phyloP scores from a whole-genome alignment of 805 yeast genomes.

The Candida awuae region DNA sequence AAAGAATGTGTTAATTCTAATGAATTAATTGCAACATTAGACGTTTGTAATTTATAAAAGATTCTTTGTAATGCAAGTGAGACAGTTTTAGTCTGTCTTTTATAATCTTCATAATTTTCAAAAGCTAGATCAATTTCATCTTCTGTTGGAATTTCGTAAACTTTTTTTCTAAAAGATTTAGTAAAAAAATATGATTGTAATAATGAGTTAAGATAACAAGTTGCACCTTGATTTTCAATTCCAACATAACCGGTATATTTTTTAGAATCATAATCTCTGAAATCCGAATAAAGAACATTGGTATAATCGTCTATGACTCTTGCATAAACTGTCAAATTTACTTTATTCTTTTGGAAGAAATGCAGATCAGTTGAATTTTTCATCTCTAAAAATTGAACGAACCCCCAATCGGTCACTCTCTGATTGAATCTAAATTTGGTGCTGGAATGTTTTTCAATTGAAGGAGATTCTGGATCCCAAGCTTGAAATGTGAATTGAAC shows the following conservation, averaged over 20 bases:
- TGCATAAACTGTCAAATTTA: slow-evolving; percentile 72
- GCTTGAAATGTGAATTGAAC: slow-evolving; percentile 82
- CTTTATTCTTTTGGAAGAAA: slow-evolving; percentile 38
- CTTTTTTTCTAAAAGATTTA: slow-evolving; percentile 69
- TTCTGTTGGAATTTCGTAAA: slow-evolving; percentile 82
- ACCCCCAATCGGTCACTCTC: slow-evolving; percentile 92
- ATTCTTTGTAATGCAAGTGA: slow-evolving; percentile 81
- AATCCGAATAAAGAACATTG: slow-evolving; percentile 90
- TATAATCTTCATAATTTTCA: slow-evolving; percentile 20
- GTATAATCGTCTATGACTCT: slow-evolving; percentile 81
- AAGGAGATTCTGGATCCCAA: slow-evolving; percentile 72
- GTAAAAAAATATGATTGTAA: slow-evolving; percentile 89
- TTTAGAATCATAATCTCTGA: slow-evolving; percentile 77
- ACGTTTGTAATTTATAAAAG: slow-evolving; percentile 70
- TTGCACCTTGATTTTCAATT: slow-evolving; percentile 93
- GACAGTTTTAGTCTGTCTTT: slow-evolving; percentile 44
- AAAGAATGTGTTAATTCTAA: slow-evolving; percentile 80
- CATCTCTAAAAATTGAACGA: slow-evolving; percentile 63
- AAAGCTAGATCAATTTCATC: slow-evolving; percentile 35
- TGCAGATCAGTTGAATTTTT: slow-evolving; percentile 31
- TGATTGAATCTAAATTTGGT: slow-evolving; percentile 75
- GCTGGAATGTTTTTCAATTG: slow-evolving; percentile 47
- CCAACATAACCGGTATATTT: slow-evolving; percentile 88
- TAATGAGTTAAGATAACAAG: slow-evolving; percentile 90
- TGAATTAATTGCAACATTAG: slow-evolving; percentile 74